Evolutionary conservation across 1,139 yeast genomes (phyloP).

Genomic region (Debaryomycetaceae sp.): DNA sequence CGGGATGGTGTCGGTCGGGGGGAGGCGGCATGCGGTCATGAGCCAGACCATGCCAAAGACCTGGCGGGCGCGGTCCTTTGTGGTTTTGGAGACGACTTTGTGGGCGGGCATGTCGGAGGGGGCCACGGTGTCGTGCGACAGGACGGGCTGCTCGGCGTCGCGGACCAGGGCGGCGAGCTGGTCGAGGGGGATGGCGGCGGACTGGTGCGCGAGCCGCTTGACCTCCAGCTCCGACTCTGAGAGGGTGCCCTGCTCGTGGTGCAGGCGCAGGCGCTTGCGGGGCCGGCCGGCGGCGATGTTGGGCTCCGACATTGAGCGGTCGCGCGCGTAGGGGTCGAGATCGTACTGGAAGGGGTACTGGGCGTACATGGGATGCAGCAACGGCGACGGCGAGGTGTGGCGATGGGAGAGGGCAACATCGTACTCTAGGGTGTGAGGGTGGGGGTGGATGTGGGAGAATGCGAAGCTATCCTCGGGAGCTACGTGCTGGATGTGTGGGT

Average conservation of each 20-base stretch:
- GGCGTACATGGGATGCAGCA: background rate
- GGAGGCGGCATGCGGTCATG: constrained; percentile 53
- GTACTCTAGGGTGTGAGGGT: no score
- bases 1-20: constrained; percentile 68
- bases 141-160: constrained; percentile 22
- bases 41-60: constrained; percentile 78
- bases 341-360: background rate
- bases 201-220: constrained; percentile 35
- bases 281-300: background rate
- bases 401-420: no score
- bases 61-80: constrained; percentile 59
- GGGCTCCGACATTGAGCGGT: background rate
- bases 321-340: background rate
- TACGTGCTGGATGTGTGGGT: no score
- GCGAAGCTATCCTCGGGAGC: no score
- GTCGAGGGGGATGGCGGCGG: constrained; percentile 31
- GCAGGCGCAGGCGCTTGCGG: background rate
- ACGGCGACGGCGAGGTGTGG: background rate
- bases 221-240: constrained; percentile 40
- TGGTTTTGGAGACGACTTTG: constrained; percentile 3
- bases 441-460: no score
- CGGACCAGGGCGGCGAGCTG: constrained; percentile 43
- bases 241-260: constrained; percentile 5
- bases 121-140: background rate
- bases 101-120: constrained; percentile 3